phyloP scores from a whole-genome alignment of 768 basidiomycete species.

The Cystoderma amianthinum region DNA sequence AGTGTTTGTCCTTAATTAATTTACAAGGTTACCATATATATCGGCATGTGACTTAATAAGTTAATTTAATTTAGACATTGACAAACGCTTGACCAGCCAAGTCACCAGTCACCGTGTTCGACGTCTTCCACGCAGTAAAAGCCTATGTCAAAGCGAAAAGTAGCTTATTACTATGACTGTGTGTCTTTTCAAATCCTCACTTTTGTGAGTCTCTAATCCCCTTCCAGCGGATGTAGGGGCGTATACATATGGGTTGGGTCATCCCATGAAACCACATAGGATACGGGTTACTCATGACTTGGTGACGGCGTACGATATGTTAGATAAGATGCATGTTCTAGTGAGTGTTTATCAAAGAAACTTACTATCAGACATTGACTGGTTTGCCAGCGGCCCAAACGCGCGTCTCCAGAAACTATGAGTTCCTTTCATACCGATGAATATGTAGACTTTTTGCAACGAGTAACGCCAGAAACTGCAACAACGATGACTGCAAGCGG shows the following conservation, averaged over 20 bases:
- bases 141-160: constrained; percentile 73
- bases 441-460: constrained; percentile 87
- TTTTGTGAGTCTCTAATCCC: not conserved
- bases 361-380: not conserved
- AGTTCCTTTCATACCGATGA: constrained; percentile 98
- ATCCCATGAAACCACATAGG: constrained; percentile 95
- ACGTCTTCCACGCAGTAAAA: not conserved
- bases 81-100: too few relatives aligned
- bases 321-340: constrained; percentile 90
- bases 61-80: too few relatives aligned
- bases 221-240: constrained; percentile 57
- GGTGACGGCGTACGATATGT: constrained; percentile 84
- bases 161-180: constrained; percentile 81
- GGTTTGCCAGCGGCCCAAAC: constrained; percentile 48
- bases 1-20: too few relatives aligned
- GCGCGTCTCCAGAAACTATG: constrained; percentile 72
- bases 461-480: constrained; percentile 87
- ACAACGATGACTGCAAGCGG: constrained; percentile 83
- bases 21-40: too few relatives aligned
- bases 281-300: constrained; percentile 93
- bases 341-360: constrained; percentile 34
- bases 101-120: not conserved
- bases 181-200: constrained; percentile 12
- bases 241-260: constrained; percentile 80
- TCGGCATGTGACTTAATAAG: too few relatives aligned